Conservation (phyloP, 805 yeast genomes). For the Saccharomycopsis sp. region DNA sequence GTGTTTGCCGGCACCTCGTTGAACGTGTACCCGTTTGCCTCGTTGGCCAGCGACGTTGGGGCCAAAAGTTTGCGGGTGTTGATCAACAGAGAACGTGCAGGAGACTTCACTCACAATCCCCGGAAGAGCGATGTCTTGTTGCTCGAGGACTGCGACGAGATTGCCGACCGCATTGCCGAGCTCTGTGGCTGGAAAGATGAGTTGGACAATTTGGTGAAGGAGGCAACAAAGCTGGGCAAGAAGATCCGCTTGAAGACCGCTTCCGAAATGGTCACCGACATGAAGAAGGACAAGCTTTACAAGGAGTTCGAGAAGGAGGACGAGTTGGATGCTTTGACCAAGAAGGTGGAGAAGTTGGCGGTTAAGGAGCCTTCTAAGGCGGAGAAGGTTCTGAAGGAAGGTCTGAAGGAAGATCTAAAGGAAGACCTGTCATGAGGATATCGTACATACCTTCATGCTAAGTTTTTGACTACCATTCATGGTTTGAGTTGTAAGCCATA, state of each 20-base stretch:
- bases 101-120: slow-evolving; percentile 48
- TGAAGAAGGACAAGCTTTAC: slow-evolving; percentile 24
- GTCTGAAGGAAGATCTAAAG: background rate
- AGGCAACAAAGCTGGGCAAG: slow-evolving; percentile 28
- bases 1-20: slow-evolving; percentile 91
- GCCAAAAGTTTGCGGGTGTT: slow-evolving; percentile 46
- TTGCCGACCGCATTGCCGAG: slow-evolving; percentile 44
- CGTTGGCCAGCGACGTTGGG: slow-evolving; percentile 60
- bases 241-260: slow-evolving; percentile 19
- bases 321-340: slow-evolving; percentile 14
- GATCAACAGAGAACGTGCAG: slow-evolving; percentile 70
- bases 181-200: slow-evolving; percentile 59
- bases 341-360: slow-evolving; percentile 22
- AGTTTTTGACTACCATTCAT: no score
- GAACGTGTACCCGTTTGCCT: slow-evolving; percentile 85
- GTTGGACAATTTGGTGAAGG: slow-evolving; percentile 33
- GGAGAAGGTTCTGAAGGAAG: background rate
- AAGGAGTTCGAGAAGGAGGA: slow-evolving; percentile 25
- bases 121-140: slow-evolving; percentile 54
- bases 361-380: slow-evolving; percentile 21
- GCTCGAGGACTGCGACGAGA: slow-evolving; percentile 57
- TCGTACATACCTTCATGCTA: no score
- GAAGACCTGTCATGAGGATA: no score
- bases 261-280: slow-evolving; percentile 24
- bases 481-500: no score